Conservation (phyloP, 495 filamentous ascomycete genomes). For the Melanomma pulvis-pyrius region DNA sequence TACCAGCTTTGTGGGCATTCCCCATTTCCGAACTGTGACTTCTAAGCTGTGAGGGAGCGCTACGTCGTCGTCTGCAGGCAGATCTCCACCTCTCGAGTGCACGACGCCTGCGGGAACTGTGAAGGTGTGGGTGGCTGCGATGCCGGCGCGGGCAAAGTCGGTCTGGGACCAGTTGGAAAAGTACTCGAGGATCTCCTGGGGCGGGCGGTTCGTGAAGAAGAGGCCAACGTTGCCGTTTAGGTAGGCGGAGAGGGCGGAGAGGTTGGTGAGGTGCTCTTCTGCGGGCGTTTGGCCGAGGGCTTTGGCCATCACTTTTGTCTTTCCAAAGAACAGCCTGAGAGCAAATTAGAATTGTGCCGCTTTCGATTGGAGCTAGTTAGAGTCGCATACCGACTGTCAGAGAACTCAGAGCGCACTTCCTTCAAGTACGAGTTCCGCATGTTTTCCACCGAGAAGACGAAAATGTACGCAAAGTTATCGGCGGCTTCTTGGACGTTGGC, state of each 20-base stretch:
- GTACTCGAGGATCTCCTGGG: conserved; percentile 64
- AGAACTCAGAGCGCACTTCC: conserved; percentile 79
- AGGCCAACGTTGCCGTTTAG: conserved; percentile 84
- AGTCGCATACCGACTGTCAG: conserved; percentile 72
- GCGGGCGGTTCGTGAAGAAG: conserved; percentile 78
- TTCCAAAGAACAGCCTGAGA: conserved; percentile 89
- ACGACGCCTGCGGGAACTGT: conserved; percentile 76
- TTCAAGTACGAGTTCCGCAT: conserved; percentile 99
- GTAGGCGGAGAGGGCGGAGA: conserved; percentile 68
- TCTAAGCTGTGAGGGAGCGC: conserved; percentile 85
- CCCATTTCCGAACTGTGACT: conserved; percentile 80
- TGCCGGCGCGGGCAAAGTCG: conserved; percentile 90
- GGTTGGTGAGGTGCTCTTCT: conserved; percentile 73
- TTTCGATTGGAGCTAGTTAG: background rate
- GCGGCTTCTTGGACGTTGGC: conserved; percentile 83
- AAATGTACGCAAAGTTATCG: conserved; percentile 83
- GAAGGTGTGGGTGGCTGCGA: conserved; percentile 70
- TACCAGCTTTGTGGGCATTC: conserved; percentile 81
- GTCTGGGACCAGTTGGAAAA: conserved; percentile 67
- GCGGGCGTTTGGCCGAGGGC: conserved; percentile 77
- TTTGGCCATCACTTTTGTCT: conserved; percentile 96
- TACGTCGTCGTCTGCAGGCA: conserved; percentile 77
- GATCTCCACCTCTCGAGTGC: conserved; percentile 73
- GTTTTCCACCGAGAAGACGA: conserved; percentile 92
- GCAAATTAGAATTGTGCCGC: background rate